These are phyloP conservation scores for Crithidia mellificae DNA, from an alignment of 208 protist species.

Conservation along the genomic window DNA sequence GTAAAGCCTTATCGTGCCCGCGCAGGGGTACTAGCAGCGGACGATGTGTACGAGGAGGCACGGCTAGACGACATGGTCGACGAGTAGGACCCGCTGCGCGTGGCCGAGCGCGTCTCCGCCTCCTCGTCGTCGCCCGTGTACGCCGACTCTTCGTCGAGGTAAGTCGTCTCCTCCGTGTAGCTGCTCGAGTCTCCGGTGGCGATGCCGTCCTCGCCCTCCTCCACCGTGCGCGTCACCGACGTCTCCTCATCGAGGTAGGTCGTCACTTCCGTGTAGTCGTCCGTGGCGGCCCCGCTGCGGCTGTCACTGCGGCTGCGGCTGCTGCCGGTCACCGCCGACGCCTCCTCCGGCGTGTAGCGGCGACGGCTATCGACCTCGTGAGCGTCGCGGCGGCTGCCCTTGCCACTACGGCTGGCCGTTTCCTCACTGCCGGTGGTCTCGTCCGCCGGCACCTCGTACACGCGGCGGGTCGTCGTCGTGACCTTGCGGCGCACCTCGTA, in stretches of 20 bases:
- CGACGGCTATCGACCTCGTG: neutral
- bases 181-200: constrained; percentile 21
- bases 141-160: constrained; percentile 37
- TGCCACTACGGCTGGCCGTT: neutral
- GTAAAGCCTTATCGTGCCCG: neutral
- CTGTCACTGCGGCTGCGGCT: neutral
- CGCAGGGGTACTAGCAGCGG: neutral
- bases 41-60: constrained; percentile 6
- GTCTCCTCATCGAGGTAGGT: constrained; percentile 52
- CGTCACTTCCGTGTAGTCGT: constrained; percentile 47
- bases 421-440: constrained; percentile 7
- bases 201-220: constrained; percentile 1
- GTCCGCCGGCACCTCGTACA: constrained; percentile 10
- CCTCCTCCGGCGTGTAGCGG: constrained; percentile 8
- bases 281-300: constrained; percentile 11
- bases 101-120: constrained; percentile 1
- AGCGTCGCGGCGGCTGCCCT: neutral
- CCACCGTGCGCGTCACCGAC: constrained; percentile 17
- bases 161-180: constrained; percentile 44
- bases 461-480: constrained; percentile 18
- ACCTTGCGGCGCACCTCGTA: constrained; percentile 15
- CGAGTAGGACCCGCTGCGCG: constrained; percentile 33
- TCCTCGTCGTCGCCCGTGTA: constrained; percentile 24
- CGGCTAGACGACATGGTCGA: constrained; percentile 16
- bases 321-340: constrained; percentile 11